Evolutionary conservation across 345 rosid species (phyloP), one percentile per base, ranked within the genome.

Genomic region (Heritiera fomes): DNA sequence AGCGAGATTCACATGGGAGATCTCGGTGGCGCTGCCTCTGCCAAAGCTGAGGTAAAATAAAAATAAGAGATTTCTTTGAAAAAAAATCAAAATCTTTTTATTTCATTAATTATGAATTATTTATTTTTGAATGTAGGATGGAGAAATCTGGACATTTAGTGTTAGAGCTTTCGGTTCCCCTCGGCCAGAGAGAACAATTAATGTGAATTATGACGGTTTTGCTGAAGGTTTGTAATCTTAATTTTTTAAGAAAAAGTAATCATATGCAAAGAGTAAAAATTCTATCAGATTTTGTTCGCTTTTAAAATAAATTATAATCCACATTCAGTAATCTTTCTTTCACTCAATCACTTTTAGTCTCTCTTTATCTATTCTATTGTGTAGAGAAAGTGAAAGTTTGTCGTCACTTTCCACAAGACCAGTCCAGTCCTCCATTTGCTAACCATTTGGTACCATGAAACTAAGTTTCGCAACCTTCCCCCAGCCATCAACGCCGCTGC

Each of bases 1-100:
- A 97, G 99, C 69, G 99, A 97, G 90, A 97, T 97, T 85, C 99
- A 93, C 81, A 97, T 97, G 99, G 98, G 94, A n/a, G 98, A 97
- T 79, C 89, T 97, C 1, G 97, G 97, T 52, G 97, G 98, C 5
- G 97, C 91, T 49, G 75, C 98, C 60, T 91, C 99, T 1, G 92
- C 83, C 70, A 97, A 93, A 85, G 87, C 99, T 49, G 99, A 97
- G 97, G 99, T 93, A 79, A 30, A 73, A 4, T 18, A 2, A 53
- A 38, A 32, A 15, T 1, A 6, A 30, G 17, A 52, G 13, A 3
- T 4, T 28, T 58, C 18, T 18, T 18, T 59, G 32, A 64, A n/a
- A 20, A 2, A 68, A 49, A 5, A 34, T 34, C 10, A 13, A 11
- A 30, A 32, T 71, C 28, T 62, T 38, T 32, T 20, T 6, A 20